Percentiles rank a stretch among this genome's conserved stretches.
These are phyloP conservation scores for Candida pseudoviswanathii DNA, from an alignment of 1,139 yeast genomes.

Conservation along the genomic window DNA sequence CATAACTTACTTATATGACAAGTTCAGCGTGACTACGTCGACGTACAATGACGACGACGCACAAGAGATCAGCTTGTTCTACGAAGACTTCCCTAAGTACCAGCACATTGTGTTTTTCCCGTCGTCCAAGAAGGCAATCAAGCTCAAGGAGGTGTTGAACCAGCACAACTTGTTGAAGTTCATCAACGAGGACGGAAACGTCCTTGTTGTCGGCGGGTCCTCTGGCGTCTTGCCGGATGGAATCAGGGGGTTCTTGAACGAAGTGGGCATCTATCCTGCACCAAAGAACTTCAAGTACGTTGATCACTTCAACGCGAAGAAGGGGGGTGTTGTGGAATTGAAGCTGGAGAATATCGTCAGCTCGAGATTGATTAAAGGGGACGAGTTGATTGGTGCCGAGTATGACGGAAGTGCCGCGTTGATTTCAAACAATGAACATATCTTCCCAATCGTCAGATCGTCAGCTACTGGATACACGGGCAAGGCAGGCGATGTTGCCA, in stretches of 20 bases:
- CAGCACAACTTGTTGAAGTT: constrained; percentile 47
- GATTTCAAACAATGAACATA: constrained; percentile 52
- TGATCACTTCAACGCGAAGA: constrained; percentile 57
- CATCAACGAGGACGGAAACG: constrained; percentile 69
- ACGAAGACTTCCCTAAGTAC: constrained; percentile 26
- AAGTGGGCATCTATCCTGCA: constrained; percentile 82
- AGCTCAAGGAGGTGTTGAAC: constrained; percentile 32
- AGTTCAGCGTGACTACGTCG: constrained; percentile 26
- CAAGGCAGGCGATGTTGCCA: constrained; percentile 33
- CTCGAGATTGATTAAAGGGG: constrained; percentile 21
- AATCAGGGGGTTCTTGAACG: constrained; percentile 66
- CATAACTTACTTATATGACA: constrained; percentile 23
- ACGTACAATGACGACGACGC: constrained; percentile 22
- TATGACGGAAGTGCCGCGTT: constrained; percentile 47
- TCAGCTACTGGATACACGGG: constrained; percentile 68
- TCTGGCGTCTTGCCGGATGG: constrained; percentile 59
- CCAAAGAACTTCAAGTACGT: constrained; percentile 69
- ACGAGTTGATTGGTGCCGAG: constrained; percentile 18
- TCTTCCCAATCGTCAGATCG: constrained; percentile 74
- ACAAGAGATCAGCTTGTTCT: constrained; percentile 27
- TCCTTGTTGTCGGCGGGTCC: constrained; percentile 60
- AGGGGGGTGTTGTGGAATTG: constrained; percentile 30
- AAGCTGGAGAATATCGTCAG: constrained; percentile 26
- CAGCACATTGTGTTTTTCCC: constrained; percentile 43
- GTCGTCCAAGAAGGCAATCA: constrained; percentile 36